Percentiles rank a stretch among this genome's conserved stretches.
These are phyloP conservation scores for Rosa multiflora DNA, from an alignment of 306 rosid genomes.

Conservation along the genomic window DNA sequence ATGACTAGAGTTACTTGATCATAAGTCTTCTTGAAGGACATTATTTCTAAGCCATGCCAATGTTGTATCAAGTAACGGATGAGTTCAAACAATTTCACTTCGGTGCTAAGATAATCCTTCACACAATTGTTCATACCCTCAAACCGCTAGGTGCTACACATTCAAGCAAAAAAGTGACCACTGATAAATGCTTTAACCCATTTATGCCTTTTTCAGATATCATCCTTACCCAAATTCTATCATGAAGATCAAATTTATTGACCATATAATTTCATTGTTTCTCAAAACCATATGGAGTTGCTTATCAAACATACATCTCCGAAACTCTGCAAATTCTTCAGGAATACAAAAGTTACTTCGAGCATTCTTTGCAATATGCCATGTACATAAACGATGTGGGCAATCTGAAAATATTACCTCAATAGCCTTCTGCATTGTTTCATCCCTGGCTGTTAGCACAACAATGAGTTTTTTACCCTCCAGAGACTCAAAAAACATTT, in stretches of 20 bases:
- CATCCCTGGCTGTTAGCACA: not conserved
- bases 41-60: not conserved
- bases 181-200: not conserved
- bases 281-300: not conserved
- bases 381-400: not conserved
- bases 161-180: not conserved
- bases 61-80: not conserved
- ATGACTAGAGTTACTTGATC: not conserved
- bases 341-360: not conserved
- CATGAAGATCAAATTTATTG: not conserved
- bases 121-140: not conserved
- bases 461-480: not conserved
- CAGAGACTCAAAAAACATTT: not conserved
- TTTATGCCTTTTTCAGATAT: not conserved
- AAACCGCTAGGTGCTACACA: not conserved
- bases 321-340: not conserved
- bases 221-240: not conserved
- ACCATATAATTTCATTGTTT: not conserved
- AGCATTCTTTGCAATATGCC: not conserved
- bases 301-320: not conserved
- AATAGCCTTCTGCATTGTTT: not conserved
- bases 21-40: not conserved
- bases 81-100: not conserved
- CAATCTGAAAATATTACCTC: not conserved
- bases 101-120: not conserved